Conservation (phyloP, 2,329 filamentous ascomycete genomes). For the Colletotrichum ledebouriae region DNA sequence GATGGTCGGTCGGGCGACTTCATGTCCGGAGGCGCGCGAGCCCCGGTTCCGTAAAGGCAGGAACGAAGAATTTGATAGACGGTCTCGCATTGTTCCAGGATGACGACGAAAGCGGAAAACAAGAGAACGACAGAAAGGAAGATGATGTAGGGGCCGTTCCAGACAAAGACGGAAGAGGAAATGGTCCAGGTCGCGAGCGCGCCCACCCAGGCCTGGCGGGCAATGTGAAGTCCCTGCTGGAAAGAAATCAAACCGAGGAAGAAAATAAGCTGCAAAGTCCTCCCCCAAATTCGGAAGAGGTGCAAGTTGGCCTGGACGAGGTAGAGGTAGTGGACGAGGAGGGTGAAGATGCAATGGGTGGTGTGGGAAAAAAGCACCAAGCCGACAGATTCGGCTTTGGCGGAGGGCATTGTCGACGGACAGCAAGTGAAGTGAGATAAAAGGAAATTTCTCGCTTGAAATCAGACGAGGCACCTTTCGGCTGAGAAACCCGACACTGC, state of each 20-base stretch:
- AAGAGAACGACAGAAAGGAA: slow-evolving; percentile 12
- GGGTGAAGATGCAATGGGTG: slow-evolving; percentile 15
- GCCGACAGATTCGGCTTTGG: slow-evolving; percentile 21
- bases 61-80: slow-evolving; percentile 35
- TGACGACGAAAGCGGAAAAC: neutral
- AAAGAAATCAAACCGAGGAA: neutral
- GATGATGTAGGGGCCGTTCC: neutral
- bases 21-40: slow-evolving; percentile 1
- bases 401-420: slow-evolving; percentile 20
- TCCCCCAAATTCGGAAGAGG: neutral
- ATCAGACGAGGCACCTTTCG: slow-evolving; percentile 5
- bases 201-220: neutral
- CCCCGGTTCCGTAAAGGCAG: slow-evolving; percentile 25
- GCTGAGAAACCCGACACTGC: neutral
- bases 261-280: neutral
- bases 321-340: neutral
- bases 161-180: slow-evolving; percentile 12
- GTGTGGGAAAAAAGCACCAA: slow-evolving; percentile 21
- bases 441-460: neutral
- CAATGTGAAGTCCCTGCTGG: neutral
- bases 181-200: neutral
- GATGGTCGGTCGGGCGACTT: slow-evolving; percentile 44
- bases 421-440: neutral
- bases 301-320: slow-evolving; percentile 11
- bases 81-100: slow-evolving; percentile 37